Evolutionary conservation across 345 rosid species (phyloP).

Genomic region (Draba incana): DNA sequence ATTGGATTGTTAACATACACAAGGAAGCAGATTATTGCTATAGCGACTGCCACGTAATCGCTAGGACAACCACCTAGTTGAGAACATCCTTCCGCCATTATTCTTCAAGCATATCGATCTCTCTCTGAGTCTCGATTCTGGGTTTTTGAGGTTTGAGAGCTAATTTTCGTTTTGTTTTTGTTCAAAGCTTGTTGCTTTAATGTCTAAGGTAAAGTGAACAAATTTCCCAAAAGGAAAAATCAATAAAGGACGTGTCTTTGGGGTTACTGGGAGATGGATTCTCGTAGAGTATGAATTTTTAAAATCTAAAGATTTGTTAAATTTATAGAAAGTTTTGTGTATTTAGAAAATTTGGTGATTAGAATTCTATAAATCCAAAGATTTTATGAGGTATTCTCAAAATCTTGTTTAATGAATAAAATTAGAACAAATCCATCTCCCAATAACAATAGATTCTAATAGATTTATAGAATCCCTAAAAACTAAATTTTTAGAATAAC

Average conservation of each 20-base stretch:
- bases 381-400: too few relatives aligned
- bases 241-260: conserved; percentile 19
- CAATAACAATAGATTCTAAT: too few relatives aligned
- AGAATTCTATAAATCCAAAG: too few relatives aligned
- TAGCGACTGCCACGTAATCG: conserved; percentile 72
- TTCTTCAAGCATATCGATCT: conserved; percentile 28
- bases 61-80: conserved; percentile 75
- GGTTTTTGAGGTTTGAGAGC: conserved; percentile 22
- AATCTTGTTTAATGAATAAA: too few relatives aligned
- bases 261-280: too few relatives aligned
- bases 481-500: too few relatives aligned
- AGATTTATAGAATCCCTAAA: too few relatives aligned
- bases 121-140: conserved; percentile 18
- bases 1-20: conserved; percentile 45
- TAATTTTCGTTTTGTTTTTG: not conserved
- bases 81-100: conserved; percentile 59
- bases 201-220: conserved; percentile 44
- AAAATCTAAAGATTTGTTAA: too few relatives aligned
- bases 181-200: conserved; percentile 43
- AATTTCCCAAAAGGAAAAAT: not conserved
- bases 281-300: too few relatives aligned
- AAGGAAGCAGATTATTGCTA: conserved; percentile 59
- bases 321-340: too few relatives aligned
- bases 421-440: too few relatives aligned
- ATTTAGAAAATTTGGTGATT: too few relatives aligned